These are phyloP conservation scores for Cetradonia linearis DNA, from an alignment of 495 filamentous ascomycete species.

Conservation along the genomic window DNA sequence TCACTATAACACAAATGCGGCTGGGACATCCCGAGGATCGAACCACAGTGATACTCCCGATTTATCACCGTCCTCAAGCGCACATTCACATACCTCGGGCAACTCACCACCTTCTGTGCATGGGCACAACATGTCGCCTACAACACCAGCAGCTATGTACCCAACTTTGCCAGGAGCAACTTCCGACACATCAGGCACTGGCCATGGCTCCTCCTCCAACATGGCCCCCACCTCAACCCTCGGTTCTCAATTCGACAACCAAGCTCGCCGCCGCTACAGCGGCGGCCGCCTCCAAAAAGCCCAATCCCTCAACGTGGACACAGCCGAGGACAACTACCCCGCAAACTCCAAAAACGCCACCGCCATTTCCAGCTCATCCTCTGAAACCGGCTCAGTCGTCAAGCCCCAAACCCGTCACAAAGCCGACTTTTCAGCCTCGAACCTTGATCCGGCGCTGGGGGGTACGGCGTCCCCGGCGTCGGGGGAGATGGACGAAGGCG, in stretches of 20 bases:
- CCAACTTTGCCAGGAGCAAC: conserved; percentile 70
- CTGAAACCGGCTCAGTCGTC: conserved; percentile 36
- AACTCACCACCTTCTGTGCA: conserved; percentile 70
- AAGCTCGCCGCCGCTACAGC: conserved; percentile 75
- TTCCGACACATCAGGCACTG: conserved; percentile 37
- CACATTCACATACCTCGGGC: conserved; percentile 71
- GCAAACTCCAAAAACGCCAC: conserved; percentile 32
- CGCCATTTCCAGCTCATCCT: conserved; percentile 27
- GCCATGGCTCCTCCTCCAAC: conserved; percentile 47
- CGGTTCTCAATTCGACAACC: conserved; percentile 67
- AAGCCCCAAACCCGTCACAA: conserved; percentile 34
- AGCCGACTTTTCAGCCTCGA: conserved; percentile 35
- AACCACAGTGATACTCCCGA: conserved; percentile 60
- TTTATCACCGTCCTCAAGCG: conserved; percentile 81
- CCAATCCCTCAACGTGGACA: conserved; percentile 44
- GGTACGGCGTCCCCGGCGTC: conserved; percentile 30
- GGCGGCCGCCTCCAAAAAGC: conserved; percentile 78
- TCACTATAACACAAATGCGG: conserved; percentile 47
- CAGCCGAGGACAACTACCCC: conserved; percentile 43
- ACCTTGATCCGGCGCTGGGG: conserved; percentile 47
- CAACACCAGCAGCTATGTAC: conserved; percentile 57
- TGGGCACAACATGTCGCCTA: conserved; percentile 48
- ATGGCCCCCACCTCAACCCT: conserved; percentile 69
- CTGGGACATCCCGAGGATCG: conserved; percentile 48
- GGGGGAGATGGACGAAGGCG: conserved; percentile 37